These are phyloP conservation scores for Pyrenophora teres DNA, from an alignment of 2,329 filamentous ascomycete genomes.

Conservation along the genomic window DNA sequence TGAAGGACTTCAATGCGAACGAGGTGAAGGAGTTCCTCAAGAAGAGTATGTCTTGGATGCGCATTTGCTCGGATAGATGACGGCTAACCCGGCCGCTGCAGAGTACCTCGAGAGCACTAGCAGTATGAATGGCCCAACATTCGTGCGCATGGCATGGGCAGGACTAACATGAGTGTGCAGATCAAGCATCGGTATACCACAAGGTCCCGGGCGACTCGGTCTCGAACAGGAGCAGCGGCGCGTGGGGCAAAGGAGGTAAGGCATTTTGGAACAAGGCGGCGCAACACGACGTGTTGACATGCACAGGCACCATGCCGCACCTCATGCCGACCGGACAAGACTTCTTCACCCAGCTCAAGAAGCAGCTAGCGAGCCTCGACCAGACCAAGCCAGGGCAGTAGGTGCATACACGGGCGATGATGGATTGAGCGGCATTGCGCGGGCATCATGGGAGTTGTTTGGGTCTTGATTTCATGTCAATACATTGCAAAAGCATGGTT, in stretches of 20 bases:
- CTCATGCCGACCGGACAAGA: constrained; percentile 52
- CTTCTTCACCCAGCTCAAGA: constrained; percentile 53
- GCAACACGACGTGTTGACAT: constrained; percentile 15
- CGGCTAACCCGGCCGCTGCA: constrained; percentile 26
- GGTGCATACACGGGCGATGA: constrained; percentile 20
- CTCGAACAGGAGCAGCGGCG: constrained; percentile 43
- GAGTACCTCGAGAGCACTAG: constrained; percentile 39
- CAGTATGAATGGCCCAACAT: constrained; percentile 23
- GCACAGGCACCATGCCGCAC: constrained; percentile 43
- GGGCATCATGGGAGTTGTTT: constrained; percentile 44
- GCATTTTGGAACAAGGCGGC: not conserved
- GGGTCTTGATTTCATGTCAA: constrained; percentile 25
- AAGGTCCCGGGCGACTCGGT: constrained; percentile 49
- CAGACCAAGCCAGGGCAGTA: constrained; percentile 41
- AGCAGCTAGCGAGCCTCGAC: constrained; percentile 51
- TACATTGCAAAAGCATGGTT: constrained; percentile 23
- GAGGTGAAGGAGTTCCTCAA: constrained; percentile 52
- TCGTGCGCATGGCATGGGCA: constrained; percentile 8
- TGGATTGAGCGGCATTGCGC: constrained; percentile 42
- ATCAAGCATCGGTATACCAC: constrained; percentile 42
- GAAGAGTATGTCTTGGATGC: constrained; percentile 39
- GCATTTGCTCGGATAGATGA: not conserved
- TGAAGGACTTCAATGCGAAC: constrained; percentile 51
- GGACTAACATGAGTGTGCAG: constrained; percentile 29
- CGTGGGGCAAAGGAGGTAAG: constrained; percentile 50